Conservation (phyloP, 495 filamentous ascomycete genomes). For the Hypoxylon trugodes region DNA sequence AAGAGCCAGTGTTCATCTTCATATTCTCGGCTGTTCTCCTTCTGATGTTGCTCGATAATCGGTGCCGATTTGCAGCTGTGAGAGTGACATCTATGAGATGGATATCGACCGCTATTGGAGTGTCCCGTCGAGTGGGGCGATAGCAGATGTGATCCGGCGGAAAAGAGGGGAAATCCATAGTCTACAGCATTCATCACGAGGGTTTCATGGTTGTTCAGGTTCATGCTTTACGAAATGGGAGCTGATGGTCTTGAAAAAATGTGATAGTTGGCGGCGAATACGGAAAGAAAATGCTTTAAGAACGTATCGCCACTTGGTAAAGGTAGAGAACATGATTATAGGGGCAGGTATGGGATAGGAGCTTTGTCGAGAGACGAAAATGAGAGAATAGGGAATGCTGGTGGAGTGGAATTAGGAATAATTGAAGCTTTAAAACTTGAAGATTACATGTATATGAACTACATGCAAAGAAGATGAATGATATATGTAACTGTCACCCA, state of each 20-base stretch:
- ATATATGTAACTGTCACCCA: not conserved
- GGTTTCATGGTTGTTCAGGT: conserved; percentile 23
- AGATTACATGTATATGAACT: too few species aligned
- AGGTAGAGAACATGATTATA: conserved; percentile 22
- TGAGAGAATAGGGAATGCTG: conserved; percentile 9
- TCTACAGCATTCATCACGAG: conserved; percentile 23
- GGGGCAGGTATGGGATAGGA: conserved; percentile 4
- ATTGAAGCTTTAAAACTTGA: not conserved
- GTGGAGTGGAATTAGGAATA: not conserved
- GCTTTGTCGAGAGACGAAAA: not conserved
- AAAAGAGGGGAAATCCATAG: conserved; percentile 13
- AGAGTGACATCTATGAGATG: conserved; percentile 32
- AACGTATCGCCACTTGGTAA: conserved; percentile 33
- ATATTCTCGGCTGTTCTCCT: conserved; percentile 41
- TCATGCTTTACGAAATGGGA: conserved; percentile 23
- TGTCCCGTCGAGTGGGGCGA: conserved; percentile 30
- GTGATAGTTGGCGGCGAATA: conserved; percentile 20
- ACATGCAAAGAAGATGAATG: too few species aligned
- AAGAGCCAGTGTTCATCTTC: conserved; percentile 37
- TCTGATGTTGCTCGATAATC: conserved; percentile 32
- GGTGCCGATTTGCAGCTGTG: conserved; percentile 36
- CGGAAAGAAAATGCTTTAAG: conserved; percentile 28
- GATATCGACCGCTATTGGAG: conserved; percentile 10
- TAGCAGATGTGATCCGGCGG: conserved; percentile 11
- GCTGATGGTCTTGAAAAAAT: conserved; percentile 19